These are phyloP conservation scores for Globisporangium solare DNA, from an alignment of 352 stramenopile genomes.

Conservation along the genomic window DNA sequence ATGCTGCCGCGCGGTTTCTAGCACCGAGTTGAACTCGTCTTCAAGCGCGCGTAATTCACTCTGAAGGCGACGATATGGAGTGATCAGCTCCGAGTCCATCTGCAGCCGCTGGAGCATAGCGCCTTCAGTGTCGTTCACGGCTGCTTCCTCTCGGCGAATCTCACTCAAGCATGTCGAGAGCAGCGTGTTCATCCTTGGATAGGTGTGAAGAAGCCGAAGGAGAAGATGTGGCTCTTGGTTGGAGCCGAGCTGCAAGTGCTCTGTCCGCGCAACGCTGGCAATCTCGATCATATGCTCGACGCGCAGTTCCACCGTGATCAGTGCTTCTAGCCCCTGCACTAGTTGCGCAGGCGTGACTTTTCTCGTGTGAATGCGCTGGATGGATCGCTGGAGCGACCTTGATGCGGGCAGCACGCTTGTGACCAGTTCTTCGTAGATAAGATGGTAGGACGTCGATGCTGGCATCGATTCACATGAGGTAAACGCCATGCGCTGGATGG, in stretches of 20 bases:
- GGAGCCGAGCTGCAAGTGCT: neutral
- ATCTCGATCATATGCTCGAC: conserved; percentile 4
- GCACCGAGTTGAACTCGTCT: conserved; percentile 14
- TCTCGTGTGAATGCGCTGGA: conserved; percentile 6
- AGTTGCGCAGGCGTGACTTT: conserved; percentile 1
- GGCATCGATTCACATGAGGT: conserved; percentile 4
- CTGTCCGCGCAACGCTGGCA: neutral
- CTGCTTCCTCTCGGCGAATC: conserved; percentile 19
- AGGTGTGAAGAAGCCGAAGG: conserved; percentile 14
- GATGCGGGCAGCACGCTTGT: neutral
- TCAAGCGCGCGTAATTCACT: conserved; percentile 19
- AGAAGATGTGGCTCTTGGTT: conserved; percentile 6
- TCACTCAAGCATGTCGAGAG: conserved; percentile 12
- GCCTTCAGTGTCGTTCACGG: conserved; percentile 20
- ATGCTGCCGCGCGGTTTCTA: conserved; percentile 11
- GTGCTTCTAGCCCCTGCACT: neutral
- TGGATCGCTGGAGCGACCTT: neutral
- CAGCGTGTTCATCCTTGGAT: conserved; percentile 15
- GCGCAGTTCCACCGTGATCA: neutral
- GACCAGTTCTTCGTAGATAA: conserved; percentile 29
- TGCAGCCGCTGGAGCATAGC: conserved; percentile 19
- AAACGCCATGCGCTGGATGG: conserved; percentile 20
- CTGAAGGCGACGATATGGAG: conserved; percentile 18
- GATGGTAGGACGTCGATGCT: conserved; percentile 17
- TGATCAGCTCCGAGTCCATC: conserved; percentile 6